A percentile compares a stretch with the other conserved stretches of the same genome.
Conservation (phyloP, 2,329 filamentous ascomycete species). For the Xylaria sp. region DNA sequence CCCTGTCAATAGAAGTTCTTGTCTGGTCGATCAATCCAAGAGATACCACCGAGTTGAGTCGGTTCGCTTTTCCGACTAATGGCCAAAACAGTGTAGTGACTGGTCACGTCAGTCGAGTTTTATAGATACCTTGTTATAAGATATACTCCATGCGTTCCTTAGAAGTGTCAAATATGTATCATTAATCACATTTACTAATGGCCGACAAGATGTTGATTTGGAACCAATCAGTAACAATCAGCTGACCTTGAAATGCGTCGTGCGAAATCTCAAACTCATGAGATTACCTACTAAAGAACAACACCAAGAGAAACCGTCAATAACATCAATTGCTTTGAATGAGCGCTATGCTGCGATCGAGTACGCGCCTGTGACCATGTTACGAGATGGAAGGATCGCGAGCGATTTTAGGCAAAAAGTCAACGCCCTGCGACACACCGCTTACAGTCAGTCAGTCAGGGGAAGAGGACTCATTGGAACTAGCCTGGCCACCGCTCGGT, state of each 20-base stretch:
- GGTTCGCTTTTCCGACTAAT: conserved; percentile 5
- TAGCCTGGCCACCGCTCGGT: conserved; percentile 13
- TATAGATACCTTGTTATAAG: neutral
- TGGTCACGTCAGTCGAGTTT: neutral
- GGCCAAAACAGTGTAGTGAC: neutral
- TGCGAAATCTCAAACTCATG: neutral
- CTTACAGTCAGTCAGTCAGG: conserved; percentile 22
- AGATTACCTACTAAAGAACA: neutral
- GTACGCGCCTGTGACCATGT: neutral
- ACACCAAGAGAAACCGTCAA: neutral
- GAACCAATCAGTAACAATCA: neutral
- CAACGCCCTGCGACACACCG: conserved; percentile 29
- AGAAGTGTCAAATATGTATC: neutral
- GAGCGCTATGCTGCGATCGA: neutral
- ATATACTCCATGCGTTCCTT: neutral
- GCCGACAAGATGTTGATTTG: neutral
- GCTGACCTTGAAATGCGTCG: neutral
- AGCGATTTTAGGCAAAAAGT: conserved; percentile 40
- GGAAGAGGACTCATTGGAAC: conserved; percentile 21
- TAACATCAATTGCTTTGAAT: neutral
- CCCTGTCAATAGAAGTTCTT: neutral
- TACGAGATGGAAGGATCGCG: conserved; percentile 30
- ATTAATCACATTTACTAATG: neutral
- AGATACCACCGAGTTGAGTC: neutral
- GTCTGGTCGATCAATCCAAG: conserved; percentile 3